Conservation (phyloP, 208 protist species). For the Trypanosoma brucei region DNA sequence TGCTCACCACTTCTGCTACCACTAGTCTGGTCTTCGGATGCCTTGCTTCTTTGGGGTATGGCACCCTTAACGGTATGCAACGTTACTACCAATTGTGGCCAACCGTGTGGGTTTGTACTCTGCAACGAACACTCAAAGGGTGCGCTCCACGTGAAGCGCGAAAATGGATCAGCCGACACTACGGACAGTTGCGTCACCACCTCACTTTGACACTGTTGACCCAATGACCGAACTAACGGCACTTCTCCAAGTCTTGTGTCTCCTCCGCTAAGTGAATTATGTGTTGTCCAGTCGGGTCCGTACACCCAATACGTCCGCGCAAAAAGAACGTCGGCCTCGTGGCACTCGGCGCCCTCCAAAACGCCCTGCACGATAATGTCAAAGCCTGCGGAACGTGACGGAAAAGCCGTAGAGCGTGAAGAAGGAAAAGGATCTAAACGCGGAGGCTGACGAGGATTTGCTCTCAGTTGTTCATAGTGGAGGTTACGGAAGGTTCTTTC, state of each 20-base stretch:
- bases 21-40: not conserved
- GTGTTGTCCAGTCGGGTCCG: constrained; percentile 71
- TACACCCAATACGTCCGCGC: constrained; percentile 82
- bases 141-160: constrained; percentile 63
- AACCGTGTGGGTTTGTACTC: constrained; percentile 77
- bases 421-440: not conserved
- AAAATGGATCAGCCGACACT: constrained; percentile 42
- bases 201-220: constrained; percentile 70
- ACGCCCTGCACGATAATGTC: constrained; percentile 75
- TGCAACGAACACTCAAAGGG: constrained; percentile 81
- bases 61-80: constrained; percentile 49
- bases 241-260: not conserved
- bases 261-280: not conserved
- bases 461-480: not conserved
- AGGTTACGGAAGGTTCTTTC: not conserved
- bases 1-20: constrained; percentile 1
- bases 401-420: not conserved
- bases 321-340: constrained; percentile 55
- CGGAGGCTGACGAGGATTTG: not conserved
- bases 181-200: constrained; percentile 79
- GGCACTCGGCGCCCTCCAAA: constrained; percentile 75
- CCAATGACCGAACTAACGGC: constrained; percentile 29
- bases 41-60: constrained; percentile 15
- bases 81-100: constrained; percentile 81
- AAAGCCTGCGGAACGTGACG: constrained; percentile 38